These are phyloP conservation scores for Cryphonectria carpinicola DNA, from an alignment of 2,329 filamentous ascomycete genomes.

Conservation along the genomic window DNA sequence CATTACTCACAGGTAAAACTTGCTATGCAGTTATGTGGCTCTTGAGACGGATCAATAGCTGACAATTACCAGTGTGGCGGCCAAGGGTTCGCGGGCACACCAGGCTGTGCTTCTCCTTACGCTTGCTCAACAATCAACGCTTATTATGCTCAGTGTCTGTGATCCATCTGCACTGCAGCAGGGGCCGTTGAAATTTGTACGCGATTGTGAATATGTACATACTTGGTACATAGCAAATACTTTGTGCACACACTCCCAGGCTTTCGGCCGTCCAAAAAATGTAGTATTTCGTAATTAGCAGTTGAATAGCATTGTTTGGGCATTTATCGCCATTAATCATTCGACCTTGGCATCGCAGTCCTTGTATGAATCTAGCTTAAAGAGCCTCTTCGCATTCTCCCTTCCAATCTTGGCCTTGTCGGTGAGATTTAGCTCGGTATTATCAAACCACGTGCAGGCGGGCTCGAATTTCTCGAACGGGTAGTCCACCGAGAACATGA, in stretches of 20 bases:
- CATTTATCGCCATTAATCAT: neutral
- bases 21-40: neutral
- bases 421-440: conserved; percentile 14
- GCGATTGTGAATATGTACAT: neutral
- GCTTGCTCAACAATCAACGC: conserved; percentile 10
- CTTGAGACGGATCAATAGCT: neutral
- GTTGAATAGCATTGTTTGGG: neutral
- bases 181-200: neutral
- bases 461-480: conserved; percentile 36
- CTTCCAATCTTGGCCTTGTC: conserved; percentile 16
- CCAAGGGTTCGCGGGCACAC: conserved; percentile 9
- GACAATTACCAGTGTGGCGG: conserved; percentile 8
- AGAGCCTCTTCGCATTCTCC: conserved; percentile 26
- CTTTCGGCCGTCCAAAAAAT: neutral
- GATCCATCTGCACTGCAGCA: neutral
- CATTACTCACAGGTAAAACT: conserved; percentile 8
- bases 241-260: neutral
- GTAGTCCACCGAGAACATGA: conserved; percentile 36
- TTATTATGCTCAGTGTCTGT: conserved; percentile 20
- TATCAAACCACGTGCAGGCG: conserved; percentile 34
- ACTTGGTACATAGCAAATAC: neutral
- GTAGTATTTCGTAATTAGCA: neutral
- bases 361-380: neutral
- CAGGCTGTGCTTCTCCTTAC: conserved; percentile 16
- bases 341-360: conserved; percentile 12